Evolutionary conservation across 2,329 filamentous ascomycete genomes (phyloP).

Genomic region (Sarocladium strictum): DNA sequence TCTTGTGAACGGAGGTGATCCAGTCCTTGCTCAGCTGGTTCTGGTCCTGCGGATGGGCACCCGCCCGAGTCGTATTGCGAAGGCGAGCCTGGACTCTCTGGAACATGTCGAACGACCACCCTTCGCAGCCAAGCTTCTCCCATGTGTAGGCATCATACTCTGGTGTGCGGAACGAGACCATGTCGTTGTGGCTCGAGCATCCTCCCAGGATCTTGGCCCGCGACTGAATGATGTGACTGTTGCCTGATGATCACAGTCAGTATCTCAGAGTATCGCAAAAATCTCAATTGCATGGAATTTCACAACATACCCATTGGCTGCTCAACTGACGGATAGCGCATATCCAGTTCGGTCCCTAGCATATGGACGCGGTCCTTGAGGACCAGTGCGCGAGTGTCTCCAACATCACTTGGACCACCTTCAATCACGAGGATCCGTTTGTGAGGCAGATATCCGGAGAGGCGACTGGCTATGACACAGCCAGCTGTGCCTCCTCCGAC

Average conservation of each 20-base stretch:
- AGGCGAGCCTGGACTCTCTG: slow-evolving; percentile 68
- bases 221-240: slow-evolving; percentile 76
- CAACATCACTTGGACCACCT: slow-evolving; percentile 73
- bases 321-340: slow-evolving; percentile 75
- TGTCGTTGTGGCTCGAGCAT: slow-evolving; percentile 78
- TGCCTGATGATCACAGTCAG: slow-evolving; percentile 43
- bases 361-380: slow-evolving; percentile 74
- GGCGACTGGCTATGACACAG: slow-evolving; percentile 3
- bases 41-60: slow-evolving; percentile 65
- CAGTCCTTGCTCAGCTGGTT: slow-evolving; percentile 82
- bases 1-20: slow-evolving; percentile 66
- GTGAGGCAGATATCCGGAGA: neutral
- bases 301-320: slow-evolving; percentile 60
- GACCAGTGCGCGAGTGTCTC: slow-evolving; percentile 71
- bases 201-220: slow-evolving; percentile 80
- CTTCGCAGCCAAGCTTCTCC: slow-evolving; percentile 67
- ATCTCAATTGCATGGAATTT: neutral
- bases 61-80: slow-evolving; percentile 65
- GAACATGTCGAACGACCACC: slow-evolving; percentile 74
- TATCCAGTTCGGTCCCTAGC: slow-evolving; percentile 73
- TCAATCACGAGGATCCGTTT: slow-evolving; percentile 65
- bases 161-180: slow-evolving; percentile 77
- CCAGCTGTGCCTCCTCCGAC: slow-evolving; percentile 4
- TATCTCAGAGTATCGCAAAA: neutral
- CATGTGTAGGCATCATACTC: slow-evolving; percentile 73